Evolutionary conservation across 805 yeast genomes (phyloP), one percentile per base, ranked within the genome.

Genomic region (Metschnikowia vanudenii): DNA sequence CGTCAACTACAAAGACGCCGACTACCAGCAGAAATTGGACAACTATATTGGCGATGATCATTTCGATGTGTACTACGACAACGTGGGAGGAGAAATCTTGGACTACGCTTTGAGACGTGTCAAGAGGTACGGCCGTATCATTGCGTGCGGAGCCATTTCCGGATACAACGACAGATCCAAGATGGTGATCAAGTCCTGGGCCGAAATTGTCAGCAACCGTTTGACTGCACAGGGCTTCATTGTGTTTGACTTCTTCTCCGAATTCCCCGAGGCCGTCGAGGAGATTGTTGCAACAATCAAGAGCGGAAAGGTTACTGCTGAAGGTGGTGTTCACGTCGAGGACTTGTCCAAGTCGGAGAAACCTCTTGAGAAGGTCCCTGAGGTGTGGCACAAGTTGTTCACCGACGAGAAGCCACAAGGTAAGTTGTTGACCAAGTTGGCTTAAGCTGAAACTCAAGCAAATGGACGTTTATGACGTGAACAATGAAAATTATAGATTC

Each of bases 111-210:
- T 60, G 26, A 48, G 54, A 14, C 39, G 48, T 34, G 34, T 49
- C 14, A 56, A 56, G 37, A 45, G 47, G 10, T 54, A 58, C 31
- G 81, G 79, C 39, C 63, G 58, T 20, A 64, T 83, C 32, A 59
- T 80, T 42, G 82, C 80, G 12, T 80, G 85, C 65, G 88, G 88
- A 46, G 71, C 82, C 13, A 80, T 83, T 50, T 64, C 85, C 26
- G 78, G 79, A 42, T 82, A 81, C 59, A 78, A 80, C 56, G 74
- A 75, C 49, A 48, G 53, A n/a, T 54, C 55, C 8, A 64, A 68
- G 43, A 56, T 60, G n/a, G 62, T 55, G 1, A 67, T 79, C 55
- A 59, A 62, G 26, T 68, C 64, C 46, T 77, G 77, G 68, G 51
- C 61, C 12, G 50, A 62, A 38, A 72, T 82, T 33, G 70, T 80